Evolutionary conservation across 768 basidiomycete species (phyloP), one percentile per base, ranked within the genome.

Genomic region (Tylopilus cervinicoccineus): DNA sequence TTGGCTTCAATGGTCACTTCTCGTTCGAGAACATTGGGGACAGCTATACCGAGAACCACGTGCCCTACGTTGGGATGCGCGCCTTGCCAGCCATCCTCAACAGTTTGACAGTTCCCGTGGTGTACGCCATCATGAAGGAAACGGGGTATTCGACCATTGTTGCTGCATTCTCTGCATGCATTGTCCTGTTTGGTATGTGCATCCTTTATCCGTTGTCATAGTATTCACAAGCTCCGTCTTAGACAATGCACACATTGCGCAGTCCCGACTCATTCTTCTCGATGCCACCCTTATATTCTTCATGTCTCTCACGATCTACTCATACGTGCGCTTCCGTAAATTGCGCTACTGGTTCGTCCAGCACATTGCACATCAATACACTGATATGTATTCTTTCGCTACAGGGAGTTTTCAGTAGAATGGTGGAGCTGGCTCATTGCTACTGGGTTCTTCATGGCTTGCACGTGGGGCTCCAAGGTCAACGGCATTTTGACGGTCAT

Each of bases 91-190:
- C 95, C 4, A 79, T 96, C 52, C 75, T 99, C 26, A 92, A 91
- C 41, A 88, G 88, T 70, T 72, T 96, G 23, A 97, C 95, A 1
- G 69, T 98, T 13, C 89, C 94, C 0, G 73, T 98, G 52, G 84
- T 98, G 1, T 99, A 93, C 61, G 86, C 79, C 20, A 97, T 95
- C 67, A 98, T 98, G 96, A 88, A 96, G 69, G 93, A 98, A 74
- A 88, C 88, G 51, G 96, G 96, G 6, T 97, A 95, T 65, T 93
- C 94, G 0, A 89, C 92, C 6, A 71, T 93, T 31, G 82, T 98
- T 50, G 84, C 92, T 7, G 84, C 91, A 1, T 95, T 99, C 64
- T 93, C 93, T 36, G 92, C 95, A 1, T 72, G 72, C 39, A 70
- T 99, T 23, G 70, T 99, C 53, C 72, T 95, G 0, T 93, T 98